These are phyloP conservation scores for Parafenestella ontariensis DNA, from an alignment of 2,329 filamentous ascomycete species.

Conservation along the genomic window DNA sequence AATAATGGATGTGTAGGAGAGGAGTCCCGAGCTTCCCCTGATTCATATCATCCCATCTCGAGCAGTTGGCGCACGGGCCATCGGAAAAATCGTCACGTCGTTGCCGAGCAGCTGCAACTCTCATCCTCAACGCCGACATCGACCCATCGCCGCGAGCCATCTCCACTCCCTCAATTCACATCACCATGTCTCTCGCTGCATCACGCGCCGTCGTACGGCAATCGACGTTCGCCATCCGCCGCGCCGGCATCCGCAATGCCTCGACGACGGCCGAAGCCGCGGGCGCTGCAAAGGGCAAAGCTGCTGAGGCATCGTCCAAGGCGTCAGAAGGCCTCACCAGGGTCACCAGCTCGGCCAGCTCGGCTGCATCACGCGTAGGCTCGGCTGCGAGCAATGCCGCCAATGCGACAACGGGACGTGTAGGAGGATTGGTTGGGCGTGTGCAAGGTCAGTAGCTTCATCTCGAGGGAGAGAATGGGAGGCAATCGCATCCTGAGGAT, in stretches of 20 bases:
- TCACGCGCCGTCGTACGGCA: constrained; percentile 56
- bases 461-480: not conserved
- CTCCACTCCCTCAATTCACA: constrained; percentile 25
- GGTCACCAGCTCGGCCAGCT: constrained; percentile 80
- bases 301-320: constrained; percentile 72
- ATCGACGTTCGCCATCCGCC: constrained; percentile 52
- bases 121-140: constrained; percentile 22
- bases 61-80: constrained; percentile 13
- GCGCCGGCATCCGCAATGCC: constrained; percentile 56
- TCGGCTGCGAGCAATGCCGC: constrained; percentile 59
- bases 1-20: not conserved
- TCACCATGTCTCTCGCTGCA: constrained; percentile 57
- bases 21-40: constrained; percentile 9
- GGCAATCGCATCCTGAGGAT: constrained; percentile 8
- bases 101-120: constrained; percentile 15
- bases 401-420: constrained; percentile 64
- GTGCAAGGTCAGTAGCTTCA: constrained; percentile 76
- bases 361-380: constrained; percentile 76
- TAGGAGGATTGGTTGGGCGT: constrained; percentile 70
- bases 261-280: constrained; percentile 58
- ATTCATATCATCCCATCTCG: too few species aligned
- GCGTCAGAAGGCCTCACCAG: constrained; percentile 83
- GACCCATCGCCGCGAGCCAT: constrained; percentile 21
- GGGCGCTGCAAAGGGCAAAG: constrained; percentile 55
- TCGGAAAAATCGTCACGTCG: constrained; percentile 30